These are phyloP conservation scores for Neofusicoccum parvum DNA, from an alignment of 2,329 filamentous ascomycete species.

Conservation along the genomic window DNA sequence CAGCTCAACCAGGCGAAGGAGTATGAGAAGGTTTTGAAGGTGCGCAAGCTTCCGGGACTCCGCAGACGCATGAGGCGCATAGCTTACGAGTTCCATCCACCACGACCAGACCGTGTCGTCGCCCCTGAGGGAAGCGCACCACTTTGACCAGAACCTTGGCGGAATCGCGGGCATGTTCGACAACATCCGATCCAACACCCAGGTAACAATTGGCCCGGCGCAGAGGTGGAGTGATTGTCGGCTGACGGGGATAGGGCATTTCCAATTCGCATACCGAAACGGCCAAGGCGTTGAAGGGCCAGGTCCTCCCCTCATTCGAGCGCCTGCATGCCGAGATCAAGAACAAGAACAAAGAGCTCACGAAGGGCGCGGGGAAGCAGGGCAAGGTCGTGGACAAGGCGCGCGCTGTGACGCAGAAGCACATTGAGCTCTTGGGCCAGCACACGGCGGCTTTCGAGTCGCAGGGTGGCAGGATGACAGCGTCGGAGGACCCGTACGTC, in stretches of 20 bases:
- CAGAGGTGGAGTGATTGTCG: not conserved
- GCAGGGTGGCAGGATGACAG: slow-evolving; percentile 68
- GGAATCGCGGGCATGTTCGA: slow-evolving; percentile 90
- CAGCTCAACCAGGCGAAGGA: slow-evolving; percentile 87
- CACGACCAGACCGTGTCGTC: slow-evolving; percentile 71
- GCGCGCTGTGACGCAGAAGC: slow-evolving; percentile 83
- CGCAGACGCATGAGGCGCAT: not conserved
- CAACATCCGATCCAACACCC: slow-evolving; percentile 89
- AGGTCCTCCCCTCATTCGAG: slow-evolving; percentile 84
- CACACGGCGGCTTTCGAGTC: slow-evolving; percentile 81
- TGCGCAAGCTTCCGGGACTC: slow-evolving; percentile 32
- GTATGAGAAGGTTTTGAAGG: slow-evolving; percentile 92
- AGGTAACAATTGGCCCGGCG: slow-evolving; percentile 47
- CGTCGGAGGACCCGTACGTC: slow-evolving; percentile 84
- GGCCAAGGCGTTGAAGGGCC: slow-evolving; percentile 84
- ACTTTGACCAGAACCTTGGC: slow-evolving; percentile 89
- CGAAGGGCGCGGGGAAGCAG: slow-evolving; percentile 76
- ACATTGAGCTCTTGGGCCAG: slow-evolving; percentile 90
- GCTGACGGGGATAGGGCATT: slow-evolving; percentile 60
- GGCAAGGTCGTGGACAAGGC: slow-evolving; percentile 92
- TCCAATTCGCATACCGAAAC: slow-evolving; percentile 89
- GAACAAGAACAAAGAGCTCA: slow-evolving; percentile 89
- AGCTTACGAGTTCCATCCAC: not conserved
- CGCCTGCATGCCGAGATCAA: slow-evolving; percentile 96
- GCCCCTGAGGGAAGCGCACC: slow-evolving; percentile 84